Evolutionary conservation across 75 land plant species (phyloP), one percentile per base, ranked within the genome.

Genomic region (Larix kaempferi): DNA sequence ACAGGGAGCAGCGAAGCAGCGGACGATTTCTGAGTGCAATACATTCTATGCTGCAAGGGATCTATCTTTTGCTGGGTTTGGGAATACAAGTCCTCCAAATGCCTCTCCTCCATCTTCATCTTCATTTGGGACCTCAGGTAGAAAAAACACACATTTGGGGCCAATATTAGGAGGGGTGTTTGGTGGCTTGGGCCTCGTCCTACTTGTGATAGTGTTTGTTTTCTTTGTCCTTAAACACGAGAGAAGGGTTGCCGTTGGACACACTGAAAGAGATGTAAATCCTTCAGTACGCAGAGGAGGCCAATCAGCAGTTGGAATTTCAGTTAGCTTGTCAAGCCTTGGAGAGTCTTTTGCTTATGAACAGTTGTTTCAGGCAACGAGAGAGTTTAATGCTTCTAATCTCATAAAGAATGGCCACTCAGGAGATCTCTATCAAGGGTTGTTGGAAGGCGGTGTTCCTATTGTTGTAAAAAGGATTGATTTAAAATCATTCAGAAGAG

Each of bases 361-460:
- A 57, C 95, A 92, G 75, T 78, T 97, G 52, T 86, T 86, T 37
- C 91, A 76, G 56, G 95, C 98, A 0, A 92, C 98, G 0, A 78
- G 74, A 71, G 87, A 83, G 0, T 95, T 95, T 35, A 79, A 77
- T 66, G 88, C 84, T 23, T 60, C 77, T 11, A 94, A 97, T 78
- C 84, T 95, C 27, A 91, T 97, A 56, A 89, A 93, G 71, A 83
- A 87, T 76, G 99, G 99, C 7, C 99, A 95, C 74, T 89, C 95
- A 6, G 99, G 99, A 6, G 98, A 95, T 77, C 78, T 97, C 14
- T 97, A 82, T 76, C 80, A 71, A 19, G 99, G 98, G 11, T 10
- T 84, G 26, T 71, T 94, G 59, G 94, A 92, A 59, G 81, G 83
- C 55, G 95, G 95, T 21, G 56, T 81, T 25, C 81, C 79, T 12